Percentiles rank a stretch among this genome's conserved stretches.
These are phyloP conservation scores for Periconia digitata DNA, from an alignment of 2,329 filamentous ascomycete genomes.

Conservation along the genomic window DNA sequence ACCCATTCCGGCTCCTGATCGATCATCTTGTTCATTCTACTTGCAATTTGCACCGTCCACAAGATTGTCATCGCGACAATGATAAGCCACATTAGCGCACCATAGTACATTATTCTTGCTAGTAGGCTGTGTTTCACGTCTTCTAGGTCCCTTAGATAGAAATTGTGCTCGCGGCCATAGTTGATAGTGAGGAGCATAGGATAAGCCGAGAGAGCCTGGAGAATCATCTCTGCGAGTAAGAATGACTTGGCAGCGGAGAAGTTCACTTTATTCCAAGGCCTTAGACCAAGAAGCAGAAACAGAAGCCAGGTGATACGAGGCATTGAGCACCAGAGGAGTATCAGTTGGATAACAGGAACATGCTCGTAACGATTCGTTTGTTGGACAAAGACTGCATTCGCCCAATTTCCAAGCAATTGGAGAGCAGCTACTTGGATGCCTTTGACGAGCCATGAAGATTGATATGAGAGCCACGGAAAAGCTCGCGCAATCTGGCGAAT, in stretches of 20 bases:
- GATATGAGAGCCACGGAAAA: too few relatives aligned
- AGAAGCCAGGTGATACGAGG: constrained; percentile 32
- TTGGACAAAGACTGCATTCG: constrained; percentile 26
- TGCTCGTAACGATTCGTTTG: constrained; percentile 21
- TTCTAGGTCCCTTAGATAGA: constrained; percentile 23
- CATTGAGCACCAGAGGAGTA: constrained; percentile 36
- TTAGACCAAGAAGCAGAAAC: constrained; percentile 13
- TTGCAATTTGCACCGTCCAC: constrained; percentile 7
- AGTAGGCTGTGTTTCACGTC: constrained; percentile 11
- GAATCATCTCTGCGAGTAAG: constrained; percentile 27
- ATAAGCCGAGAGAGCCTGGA: constrained; percentile 25
- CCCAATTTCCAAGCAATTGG: constrained; percentile 22
- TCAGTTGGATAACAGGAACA: constrained; percentile 22
- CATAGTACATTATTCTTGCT: constrained; percentile 32
- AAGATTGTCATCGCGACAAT: constrained; percentile 8
- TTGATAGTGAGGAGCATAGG: constrained; percentile 27
- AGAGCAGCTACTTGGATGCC: constrained; percentile 22
- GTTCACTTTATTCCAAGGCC: constrained; percentile 13
- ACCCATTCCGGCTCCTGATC: constrained; percentile 1
- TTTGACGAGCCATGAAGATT: constrained; percentile 16
- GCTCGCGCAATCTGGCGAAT: constrained; percentile 1
- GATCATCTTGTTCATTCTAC: constrained; percentile 1
- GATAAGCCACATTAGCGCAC: constrained; percentile 31
- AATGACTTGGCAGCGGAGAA: constrained; percentile 14
- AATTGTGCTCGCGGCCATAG: constrained; percentile 31